Base-by-base conservation (phyloP, 2,329 filamentous ascomycete species). In the Fonsecaea multimorphosa region DNA sequence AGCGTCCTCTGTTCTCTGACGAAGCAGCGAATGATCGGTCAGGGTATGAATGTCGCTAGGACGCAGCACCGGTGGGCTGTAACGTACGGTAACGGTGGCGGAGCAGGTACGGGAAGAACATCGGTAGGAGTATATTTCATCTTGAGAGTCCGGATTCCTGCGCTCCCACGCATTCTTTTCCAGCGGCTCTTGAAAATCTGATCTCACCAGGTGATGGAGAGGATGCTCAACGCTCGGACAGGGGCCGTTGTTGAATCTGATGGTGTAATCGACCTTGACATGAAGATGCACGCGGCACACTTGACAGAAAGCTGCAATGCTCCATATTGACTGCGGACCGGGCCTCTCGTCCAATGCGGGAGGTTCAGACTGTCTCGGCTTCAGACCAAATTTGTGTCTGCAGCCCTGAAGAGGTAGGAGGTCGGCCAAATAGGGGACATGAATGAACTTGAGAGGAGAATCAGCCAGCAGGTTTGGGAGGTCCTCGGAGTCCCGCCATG, bases 251-350 rank as follows among this genome's bases (percentile, higher is more conserved):
- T 70, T 76, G 34, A 76, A 75, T 54, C 73, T 75, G n/a, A 78
- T 74, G 12, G 78, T 78, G 70, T 85, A 86, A 65, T 84, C 81
- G 36, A 89, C 80, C 11, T 78, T 77, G 24, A 91, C 74, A 69
- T 87, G 82, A 51, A 90, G 78, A 76, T 91, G 88, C 72, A 82
- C 82, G 58, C 86, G 84, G 74, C 89, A 91, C 65, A 79, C 81
- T 63, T 81, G 77, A 76, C 89, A 91, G 69, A 87, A 82, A 2
- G 87, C 82, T 16, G 87, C 84, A 31, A 89, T 79, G 70, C 83
- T 86, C 73, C 85, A 87, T 54, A 80, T 73, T 2, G 82, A 81
- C 63, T 83, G 81, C 11, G 77, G 74, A 19, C 63, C 72, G 53
- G 77, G 76, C 65, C 73, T 74, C 58, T 78, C 75, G 19, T 78